Base-by-base conservation (phyloP, 371 early-diverging fungal genomes). In the Lichtheimia ornata region DNA sequence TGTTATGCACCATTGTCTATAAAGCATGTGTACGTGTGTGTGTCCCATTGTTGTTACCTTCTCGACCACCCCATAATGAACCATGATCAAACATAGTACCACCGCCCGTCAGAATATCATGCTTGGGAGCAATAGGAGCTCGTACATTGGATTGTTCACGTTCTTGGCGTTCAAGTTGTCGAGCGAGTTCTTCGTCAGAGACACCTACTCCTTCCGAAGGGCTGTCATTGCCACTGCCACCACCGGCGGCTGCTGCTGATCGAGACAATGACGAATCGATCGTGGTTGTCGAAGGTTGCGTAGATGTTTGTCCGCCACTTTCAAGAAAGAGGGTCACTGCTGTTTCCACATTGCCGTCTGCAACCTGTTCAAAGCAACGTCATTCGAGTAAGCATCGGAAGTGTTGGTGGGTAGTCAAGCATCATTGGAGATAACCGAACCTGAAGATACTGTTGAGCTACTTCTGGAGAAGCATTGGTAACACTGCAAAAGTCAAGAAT, bases 91-190 rank as follows among this genome's bases (percentile, higher is more conserved):
- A 63, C 22, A 49, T 18, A 2, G 62, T 61, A 7, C 53, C 60
- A 41, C 66, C 71, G 15, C 86, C 92, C 14, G 89, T 73, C n/a
- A 94, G 72, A 53, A 90, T 88, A 53, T 90, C 91, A 22, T 82
- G 81, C 41, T 82, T 84, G 1, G 93, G 84, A 0, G 91, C 92
- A 54, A 93, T 91, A 0, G 93, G 93, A 14, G 92, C 91, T 50
- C 92, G 81, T 9, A 91, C 86, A 54, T 72, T 74, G 0, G 67
- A 44, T 20, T 58, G 59, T 49, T 55, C 50, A 18, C 67, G 56
- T 55, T 82, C 78, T 45, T 75, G 71, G 17, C 75, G 79, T 41
- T 81, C 76, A n/a, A 84, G 63, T 45, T 74, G 80, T 51, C 83
- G 77, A 6, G 87, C 83, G 18, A 84, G 62, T 30, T 72, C 83